Evolutionary conservation across 2,329 filamentous ascomycete species (phyloP).

Genomic region (Endocalyx cinctus): DNA sequence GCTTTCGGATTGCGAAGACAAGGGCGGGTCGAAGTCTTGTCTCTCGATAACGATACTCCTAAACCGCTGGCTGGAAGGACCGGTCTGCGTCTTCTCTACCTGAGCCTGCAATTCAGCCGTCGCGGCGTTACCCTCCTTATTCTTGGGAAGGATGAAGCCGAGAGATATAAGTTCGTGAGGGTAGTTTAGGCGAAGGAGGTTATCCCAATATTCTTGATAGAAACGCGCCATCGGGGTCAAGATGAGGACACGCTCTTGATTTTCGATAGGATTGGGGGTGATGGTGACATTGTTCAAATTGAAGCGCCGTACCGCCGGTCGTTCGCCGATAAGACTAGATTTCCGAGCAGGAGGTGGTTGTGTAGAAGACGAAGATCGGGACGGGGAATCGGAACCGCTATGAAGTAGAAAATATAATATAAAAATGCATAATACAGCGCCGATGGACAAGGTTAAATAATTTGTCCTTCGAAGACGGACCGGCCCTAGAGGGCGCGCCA

Average conservation of each 20-base stretch:
- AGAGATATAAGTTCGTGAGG: slow-evolving; percentile 93
- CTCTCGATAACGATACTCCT: slow-evolving; percentile 90
- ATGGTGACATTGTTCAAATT: slow-evolving; percentile 93
- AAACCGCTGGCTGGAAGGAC: slow-evolving; percentile 77
- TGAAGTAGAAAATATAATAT: slow-evolving; percentile 29
- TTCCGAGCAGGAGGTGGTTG: slow-evolving; percentile 48
- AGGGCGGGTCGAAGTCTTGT: slow-evolving; percentile 85
- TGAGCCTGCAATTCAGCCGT: slow-evolving; percentile 78
- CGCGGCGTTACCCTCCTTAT: slow-evolving; percentile 83
- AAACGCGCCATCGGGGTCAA: slow-evolving; percentile 90
- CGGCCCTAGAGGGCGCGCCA: slow-evolving; percentile 32
- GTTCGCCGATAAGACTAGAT: slow-evolving; percentile 49
- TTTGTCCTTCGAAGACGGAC: slow-evolving; percentile 31
- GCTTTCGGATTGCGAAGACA: slow-evolving; percentile 75
- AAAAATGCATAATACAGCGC: slow-evolving; percentile 27
- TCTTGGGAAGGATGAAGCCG: slow-evolving; percentile 94
- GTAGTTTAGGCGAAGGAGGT: slow-evolving; percentile 76
- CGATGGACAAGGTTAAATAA: slow-evolving; percentile 27
- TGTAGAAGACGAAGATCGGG: slow-evolving; percentile 11
- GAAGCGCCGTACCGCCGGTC: slow-evolving; percentile 87
- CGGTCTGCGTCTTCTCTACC: slow-evolving; percentile 80
- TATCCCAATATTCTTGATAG: slow-evolving; percentile 95
- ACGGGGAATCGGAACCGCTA: slow-evolving; percentile 16
- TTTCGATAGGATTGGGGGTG: slow-evolving; percentile 67
- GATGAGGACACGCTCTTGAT: slow-evolving; percentile 82